Base-by-base conservation (phyloP, 768 basidiomycete genomes). In the Termitomyces sp. region DNA sequence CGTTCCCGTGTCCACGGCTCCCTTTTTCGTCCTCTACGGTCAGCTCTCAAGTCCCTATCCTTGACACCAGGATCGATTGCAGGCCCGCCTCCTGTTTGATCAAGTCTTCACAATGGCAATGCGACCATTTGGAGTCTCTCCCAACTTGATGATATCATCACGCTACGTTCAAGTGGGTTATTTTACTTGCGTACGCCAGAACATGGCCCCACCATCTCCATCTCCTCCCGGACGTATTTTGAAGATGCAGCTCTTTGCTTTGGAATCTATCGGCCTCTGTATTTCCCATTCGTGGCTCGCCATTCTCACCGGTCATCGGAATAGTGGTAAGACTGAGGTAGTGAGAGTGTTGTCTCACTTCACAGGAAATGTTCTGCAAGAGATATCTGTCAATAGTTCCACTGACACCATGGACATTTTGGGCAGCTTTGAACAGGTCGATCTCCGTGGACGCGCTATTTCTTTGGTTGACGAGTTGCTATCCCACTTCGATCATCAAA, bases 391-490 rank as follows among this genome's bases (percentile, higher is more conserved):
- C 66, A 95, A n/a, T n/a, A n/a, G n/a, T n/a, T n/a, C n/a, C n/a
- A n/a, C n/a, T n/a, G n/a, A n/a, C n/a, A n/a, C n/a, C n/a, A n/a
- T n/a, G n/a, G n/a, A n/a, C n/a, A n/a, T n/a, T n/a, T n/a, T n/a
- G n/a, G n/a, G n/a, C n/a, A 89, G 91, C 69, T 98, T 98, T 66
- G 97, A 99, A 72, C 96, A 98, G 72, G 84, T 88, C 28, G 90
- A 94, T 68, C 54, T 68, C 38, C 72, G 70, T n/a, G 73, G 75
- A 36, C 78, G 77, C 18, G 59, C 75, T 32, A 54, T 72, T 12
- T 65, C 66, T 18, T 57, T 80, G 10, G 66, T 81, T 12, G 72
- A 78, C 98, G n/a, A n/a, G n/a, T n/a, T n/a, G n/a, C n/a, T n/a
- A n/a, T n/a, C n/a, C n/a, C n/a, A n/a, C n/a, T n/a, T n/a, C n/a